Base-by-base conservation (phyloP, 2,329 filamentous ascomycete species). In the Hypoxylon sp. region DNA sequence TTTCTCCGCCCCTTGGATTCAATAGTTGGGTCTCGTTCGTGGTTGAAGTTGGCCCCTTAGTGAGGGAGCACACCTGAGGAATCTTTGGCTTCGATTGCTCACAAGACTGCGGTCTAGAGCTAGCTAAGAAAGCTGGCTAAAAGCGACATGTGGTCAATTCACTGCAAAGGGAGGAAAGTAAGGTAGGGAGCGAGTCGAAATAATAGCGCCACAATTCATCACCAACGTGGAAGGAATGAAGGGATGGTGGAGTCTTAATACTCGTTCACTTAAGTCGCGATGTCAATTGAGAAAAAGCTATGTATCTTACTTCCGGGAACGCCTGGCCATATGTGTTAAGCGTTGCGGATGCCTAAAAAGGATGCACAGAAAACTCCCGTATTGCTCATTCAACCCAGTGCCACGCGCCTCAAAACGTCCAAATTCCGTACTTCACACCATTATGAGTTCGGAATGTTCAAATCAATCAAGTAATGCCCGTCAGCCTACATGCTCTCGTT, bases 361-460 rank as follows among this genome's bases (percentile, higher is more conserved):
- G 46, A 67, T 56, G 71, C 69, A 68, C 68, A 64, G 64, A 16
- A 59, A 64, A 60, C 52, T 56, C 68, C 58, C 69, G 45, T 72
- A 70, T 71, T 74, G 71, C 65, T 73, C 73, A 71, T 69, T 71
- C 61, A 75, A 63, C 61, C 69, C 72, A 7, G 70, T 70, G 67
- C 70, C 69, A 63, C 69, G 68, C 67, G 66, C 68, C 63, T 67
- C 62, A 14, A 67, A 65, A 43, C 65, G 66, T 39, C 52, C 60
- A 52, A 69, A 53, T 63, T 63, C 65, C 68, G 37, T 60, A 47
- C 55, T 54, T 52, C 50, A 48, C 62, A 46, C 65, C 61, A 34
- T 41, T 37, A 59, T 37, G 14, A 51, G 61, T 63, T 50, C 61
- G 47, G 57, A 29, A 63, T 60, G 48, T 46, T 59, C 41, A 61